Evolutionary conservation across 106 monocot species (phyloP), one percentile per base, ranked within the genome.

Genomic region (Dioscorea zingiberensis): DNA sequence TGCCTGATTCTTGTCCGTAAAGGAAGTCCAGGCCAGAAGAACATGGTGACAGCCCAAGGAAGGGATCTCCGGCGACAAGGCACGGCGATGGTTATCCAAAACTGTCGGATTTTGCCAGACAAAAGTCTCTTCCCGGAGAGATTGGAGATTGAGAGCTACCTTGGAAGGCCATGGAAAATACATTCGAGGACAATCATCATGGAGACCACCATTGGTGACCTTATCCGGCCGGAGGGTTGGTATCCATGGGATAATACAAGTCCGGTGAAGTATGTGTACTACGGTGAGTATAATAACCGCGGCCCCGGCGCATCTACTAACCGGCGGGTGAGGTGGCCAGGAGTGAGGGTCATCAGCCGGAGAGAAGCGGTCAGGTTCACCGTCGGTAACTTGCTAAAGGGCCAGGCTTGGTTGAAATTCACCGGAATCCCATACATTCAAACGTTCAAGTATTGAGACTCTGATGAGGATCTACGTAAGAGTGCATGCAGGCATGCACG

Each of bases 131-230:
- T 64, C 73, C 73, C 77, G 11, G 72, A 49, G 21, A 56, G 81
- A 18, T 65, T 77, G 46, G 64, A 65, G 77, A 73, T 82, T 55
- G 29, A 38, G 54, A 77, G 44, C 63, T 82, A 82, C 60, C 81
- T 82, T 8, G 81, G 68, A 16, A 54, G 81, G 38, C 81, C 81
- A 8, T 82, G 81, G 81, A 82, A 82, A 77, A 21, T 18, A 27
- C 73, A 28, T 53, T 49, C 76, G 19, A 67, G 51, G 57, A 77
- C 81, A 4, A 59, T 82, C 7, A 21, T 82, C 51, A 73, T 82
- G 81, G 81, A 82, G 69, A 64, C 29, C 6, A 51, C 51, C 12
- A 77, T 82, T 47, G 81, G 81, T 1, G 81, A 82, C 24, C 54
- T 82, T 3, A 82, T 82, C 68, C 62, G 58, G 46, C 81, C 81